A percentile compares a stretch with the other conserved stretches of the same genome.
These are phyloP conservation scores for Nectriaceae sp. DNA, from an alignment of 2,329 filamentous ascomycete genomes.

Conservation along the genomic window DNA sequence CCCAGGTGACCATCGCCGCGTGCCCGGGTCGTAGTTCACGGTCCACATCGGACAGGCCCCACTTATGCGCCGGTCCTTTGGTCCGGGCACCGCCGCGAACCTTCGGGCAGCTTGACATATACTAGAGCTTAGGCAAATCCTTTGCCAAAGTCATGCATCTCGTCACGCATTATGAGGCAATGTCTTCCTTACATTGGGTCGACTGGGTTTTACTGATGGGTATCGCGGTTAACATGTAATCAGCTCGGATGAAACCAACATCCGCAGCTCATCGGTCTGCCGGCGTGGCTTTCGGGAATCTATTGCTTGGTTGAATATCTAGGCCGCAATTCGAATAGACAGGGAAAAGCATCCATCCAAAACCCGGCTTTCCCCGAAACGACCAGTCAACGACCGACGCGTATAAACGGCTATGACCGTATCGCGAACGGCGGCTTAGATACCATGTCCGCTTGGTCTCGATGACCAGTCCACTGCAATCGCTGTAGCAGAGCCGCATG, in stretches of 20 bases:
- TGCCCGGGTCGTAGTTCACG: no score
- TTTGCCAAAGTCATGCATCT: no score
- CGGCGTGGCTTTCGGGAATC: not conserved
- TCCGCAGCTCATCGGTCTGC: not conserved
- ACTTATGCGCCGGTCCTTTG: no score
- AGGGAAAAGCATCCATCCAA: conserved; percentile 9
- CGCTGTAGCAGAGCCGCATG: conserved; percentile 20
- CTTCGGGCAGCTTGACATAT: no score
- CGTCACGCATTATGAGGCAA: no score
- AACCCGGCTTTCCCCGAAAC: conserved; percentile 11
- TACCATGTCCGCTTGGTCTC: conserved; percentile 12
- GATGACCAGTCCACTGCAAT: no score
- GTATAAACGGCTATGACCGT: conserved; percentile 13
- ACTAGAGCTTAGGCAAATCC: no score
- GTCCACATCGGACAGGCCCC: no score
- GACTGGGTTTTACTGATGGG: not conserved
- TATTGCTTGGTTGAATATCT: not conserved
- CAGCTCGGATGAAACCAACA: not conserved
- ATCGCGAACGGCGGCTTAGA: conserved; percentile 10
- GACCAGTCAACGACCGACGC: conserved; percentile 21
- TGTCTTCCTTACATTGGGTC: no score
- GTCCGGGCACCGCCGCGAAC: no score
- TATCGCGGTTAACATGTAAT: not conserved
- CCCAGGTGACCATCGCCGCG: no score
- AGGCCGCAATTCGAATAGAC: conserved; percentile 3